These are phyloP conservation scores for Tritrichomonas foetus DNA, from an alignment of 208 protist genomes.

Conservation along the genomic window DNA sequence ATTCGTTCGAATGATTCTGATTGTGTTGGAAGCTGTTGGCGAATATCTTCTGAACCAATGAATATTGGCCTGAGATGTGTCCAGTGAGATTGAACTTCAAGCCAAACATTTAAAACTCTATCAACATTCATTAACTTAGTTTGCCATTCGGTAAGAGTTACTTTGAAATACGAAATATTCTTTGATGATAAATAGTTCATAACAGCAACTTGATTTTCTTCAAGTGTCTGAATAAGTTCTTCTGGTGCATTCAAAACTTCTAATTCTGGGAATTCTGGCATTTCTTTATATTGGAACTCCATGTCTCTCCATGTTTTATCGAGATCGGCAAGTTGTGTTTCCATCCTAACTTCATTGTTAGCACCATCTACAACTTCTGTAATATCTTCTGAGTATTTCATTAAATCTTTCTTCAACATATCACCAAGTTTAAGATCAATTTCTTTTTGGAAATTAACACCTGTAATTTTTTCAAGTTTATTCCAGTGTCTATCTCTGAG, in stretches of 20 bases:
- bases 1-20: slow-evolving; percentile 65
- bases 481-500: slow-evolving; percentile 91
- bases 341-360: slow-evolving; percentile 81
- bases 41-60: slow-evolving; percentile 90
- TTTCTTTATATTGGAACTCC: slow-evolving; percentile 74
- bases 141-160: slow-evolving; percentile 82
- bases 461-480: slow-evolving; percentile 79
- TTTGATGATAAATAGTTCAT: slow-evolving; percentile 76
- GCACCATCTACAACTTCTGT: slow-evolving; percentile 89
- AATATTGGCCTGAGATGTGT: slow-evolving; percentile 93
- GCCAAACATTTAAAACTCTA: slow-evolving; percentile 84
- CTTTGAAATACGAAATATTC: slow-evolving; percentile 89
- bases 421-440: slow-evolving; percentile 81
- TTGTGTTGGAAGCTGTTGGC: slow-evolving; percentile 86
- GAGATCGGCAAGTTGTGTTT: slow-evolving; percentile 87
- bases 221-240: slow-evolving; percentile 49
- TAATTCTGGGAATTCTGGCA: slow-evolving; percentile 79
- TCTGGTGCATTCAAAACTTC: slow-evolving; percentile 43
- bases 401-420: slow-evolving; percentile 83
- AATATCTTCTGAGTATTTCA: slow-evolving; percentile 89
- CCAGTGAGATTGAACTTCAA: slow-evolving; percentile 92
- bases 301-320: slow-evolving; percentile 79
- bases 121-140: slow-evolving; percentile 83
- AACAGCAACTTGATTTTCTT: slow-evolving; percentile 63
- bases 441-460: slow-evolving; percentile 61